phyloP scores from a whole-genome alignment of 2,329 filamentous ascomycete genomes.

The Alternaria arborescens region DNA sequence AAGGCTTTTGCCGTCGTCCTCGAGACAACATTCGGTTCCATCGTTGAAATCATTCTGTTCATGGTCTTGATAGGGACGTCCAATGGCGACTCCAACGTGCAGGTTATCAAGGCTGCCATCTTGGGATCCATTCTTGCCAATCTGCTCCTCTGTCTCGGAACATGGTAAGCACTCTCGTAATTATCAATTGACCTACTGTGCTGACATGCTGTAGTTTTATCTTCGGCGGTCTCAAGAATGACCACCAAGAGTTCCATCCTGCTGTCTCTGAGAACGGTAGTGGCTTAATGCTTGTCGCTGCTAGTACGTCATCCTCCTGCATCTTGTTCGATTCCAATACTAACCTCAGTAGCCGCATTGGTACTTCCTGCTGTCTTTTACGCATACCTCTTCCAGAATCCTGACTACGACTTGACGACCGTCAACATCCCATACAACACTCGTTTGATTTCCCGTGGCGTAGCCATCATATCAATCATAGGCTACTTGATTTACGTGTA shows the following conservation, averaged over 20 bases:
- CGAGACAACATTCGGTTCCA: constrained; percentile 70
- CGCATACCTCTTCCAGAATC: constrained; percentile 47
- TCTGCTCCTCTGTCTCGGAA: constrained; percentile 78
- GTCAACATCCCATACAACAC: constrained; percentile 64
- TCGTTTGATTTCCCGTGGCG: constrained; percentile 73
- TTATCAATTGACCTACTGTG: not conserved
- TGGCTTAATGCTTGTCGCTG: constrained; percentile 79
- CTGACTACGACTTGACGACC: constrained; percentile 35
- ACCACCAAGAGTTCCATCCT: constrained; percentile 76
- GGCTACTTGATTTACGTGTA: constrained; percentile 69
- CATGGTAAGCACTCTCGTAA: constrained; percentile 58
- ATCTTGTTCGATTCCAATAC: constrained; percentile 17
- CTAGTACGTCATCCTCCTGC: constrained; percentile 55
- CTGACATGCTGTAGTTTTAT: constrained; percentile 64
- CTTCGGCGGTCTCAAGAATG: constrained; percentile 72
- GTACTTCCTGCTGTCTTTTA: constrained; percentile 64
- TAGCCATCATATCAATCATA: constrained; percentile 74
- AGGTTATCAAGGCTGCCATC: constrained; percentile 85
- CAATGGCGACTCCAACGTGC: constrained; percentile 54
- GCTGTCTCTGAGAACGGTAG: constrained; percentile 81
- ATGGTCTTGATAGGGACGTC: constrained; percentile 72
- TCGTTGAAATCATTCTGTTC: constrained; percentile 85
- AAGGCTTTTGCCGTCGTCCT: constrained; percentile 73
- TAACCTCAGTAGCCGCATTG: constrained; percentile 53
- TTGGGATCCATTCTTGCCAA: constrained; percentile 85